phyloP scores from a whole-genome alignment of 164 flowering plant species.

The Dillenia turbinata region DNA sequence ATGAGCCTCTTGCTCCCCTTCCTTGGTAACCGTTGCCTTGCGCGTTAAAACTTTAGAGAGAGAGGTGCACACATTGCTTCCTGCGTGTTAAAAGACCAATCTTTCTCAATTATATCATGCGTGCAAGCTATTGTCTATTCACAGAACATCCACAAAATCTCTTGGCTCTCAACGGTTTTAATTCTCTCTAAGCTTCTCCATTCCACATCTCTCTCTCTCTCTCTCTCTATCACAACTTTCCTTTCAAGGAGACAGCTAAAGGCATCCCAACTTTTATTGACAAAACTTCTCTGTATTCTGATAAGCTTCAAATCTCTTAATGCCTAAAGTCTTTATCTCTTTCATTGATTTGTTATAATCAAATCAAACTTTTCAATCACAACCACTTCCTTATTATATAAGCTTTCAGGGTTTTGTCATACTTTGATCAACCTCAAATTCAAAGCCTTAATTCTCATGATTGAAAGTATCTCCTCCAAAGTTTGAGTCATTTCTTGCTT shows the following conservation, averaged over 20 bases:
- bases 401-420: no score
- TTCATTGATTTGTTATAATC: neutral
- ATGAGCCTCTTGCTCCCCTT: no score
- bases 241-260: no score
- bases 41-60: neutral
- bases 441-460: no score
- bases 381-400: neutral
- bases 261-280: no score
- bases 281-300: no score
- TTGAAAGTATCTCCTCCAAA: no score
- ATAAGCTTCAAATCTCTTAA: neutral
- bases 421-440: no score
- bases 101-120: slow-evolving; percentile 25
- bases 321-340: neutral
- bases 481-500: no score
- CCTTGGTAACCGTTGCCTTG: no score
- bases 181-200: slow-evolving; percentile 39
- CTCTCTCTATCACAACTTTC: slow-evolving; percentile 2
- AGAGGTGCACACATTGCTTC: slow-evolving; percentile 30
- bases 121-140: slow-evolving; percentile 51
- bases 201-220: slow-evolving; percentile 14
- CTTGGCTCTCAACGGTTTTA: slow-evolving; percentile 31
- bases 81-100: slow-evolving; percentile 31
- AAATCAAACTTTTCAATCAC: neutral
- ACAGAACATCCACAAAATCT: slow-evolving; percentile 10